These are phyloP conservation scores for Penicillium sp. DNA, from an alignment of 2,329 filamentous ascomycete genomes.

Conservation along the genomic window DNA sequence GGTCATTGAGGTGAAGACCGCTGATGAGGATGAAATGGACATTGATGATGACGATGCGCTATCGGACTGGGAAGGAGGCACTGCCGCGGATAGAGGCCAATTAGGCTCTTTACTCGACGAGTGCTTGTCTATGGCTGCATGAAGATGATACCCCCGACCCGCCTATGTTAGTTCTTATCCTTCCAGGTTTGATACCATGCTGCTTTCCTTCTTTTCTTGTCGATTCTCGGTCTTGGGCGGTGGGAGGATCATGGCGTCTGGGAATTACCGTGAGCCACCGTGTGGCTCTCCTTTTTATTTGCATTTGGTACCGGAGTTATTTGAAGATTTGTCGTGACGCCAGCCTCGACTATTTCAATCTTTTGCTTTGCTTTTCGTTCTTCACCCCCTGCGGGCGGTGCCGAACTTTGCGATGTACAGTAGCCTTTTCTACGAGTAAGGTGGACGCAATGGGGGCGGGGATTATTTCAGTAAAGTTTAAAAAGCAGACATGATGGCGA, in stretches of 20 bases:
- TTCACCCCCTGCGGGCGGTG: constrained; percentile 7
- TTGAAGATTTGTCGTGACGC: constrained; percentile 15
- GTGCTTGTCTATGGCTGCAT: constrained; percentile 44
- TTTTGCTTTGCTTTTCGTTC: constrained; percentile 7
- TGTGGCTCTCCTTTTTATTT: constrained; percentile 19
- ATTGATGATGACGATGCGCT: constrained; percentile 36
- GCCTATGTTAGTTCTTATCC: neutral
- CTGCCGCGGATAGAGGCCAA: constrained; percentile 37
- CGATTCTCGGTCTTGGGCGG: constrained; percentile 18
- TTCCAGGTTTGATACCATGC: neutral
- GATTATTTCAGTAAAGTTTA: constrained; percentile 9
- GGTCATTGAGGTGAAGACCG: constrained; percentile 20
- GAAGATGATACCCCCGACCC: constrained; percentile 19
- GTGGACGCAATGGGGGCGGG: constrained; percentile 1
- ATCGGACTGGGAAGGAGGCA: constrained; percentile 42
- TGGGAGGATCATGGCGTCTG: constrained; percentile 31
- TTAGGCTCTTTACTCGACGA: constrained; percentile 41
- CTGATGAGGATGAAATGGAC: constrained; percentile 40
- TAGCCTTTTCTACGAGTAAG: constrained; percentile 14
- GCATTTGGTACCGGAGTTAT: constrained; percentile 30
- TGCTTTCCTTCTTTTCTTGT: constrained; percentile 5
- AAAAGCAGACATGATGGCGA: constrained; percentile 13
- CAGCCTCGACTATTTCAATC: constrained; percentile 7
- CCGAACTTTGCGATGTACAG: constrained; percentile 18
- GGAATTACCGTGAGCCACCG: constrained; percentile 23